Percentiles rank a stretch among this genome's conserved stretches.
Conservation (phyloP, 306 rosid genomes). For the Vigna hirtella region DNA sequence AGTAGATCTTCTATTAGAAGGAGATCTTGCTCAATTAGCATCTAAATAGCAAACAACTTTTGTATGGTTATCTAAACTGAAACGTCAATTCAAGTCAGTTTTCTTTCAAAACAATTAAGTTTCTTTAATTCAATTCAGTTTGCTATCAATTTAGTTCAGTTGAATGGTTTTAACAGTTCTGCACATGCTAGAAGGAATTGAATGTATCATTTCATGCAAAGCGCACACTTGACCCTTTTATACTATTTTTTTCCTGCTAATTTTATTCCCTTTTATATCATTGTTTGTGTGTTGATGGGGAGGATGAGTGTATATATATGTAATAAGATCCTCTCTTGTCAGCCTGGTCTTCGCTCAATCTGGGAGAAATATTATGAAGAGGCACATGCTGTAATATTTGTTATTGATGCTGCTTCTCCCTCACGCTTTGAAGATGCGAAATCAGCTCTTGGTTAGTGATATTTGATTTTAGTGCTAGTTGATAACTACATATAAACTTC, state of each 20-base stretch:
- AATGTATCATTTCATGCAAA: constrained; percentile 32
- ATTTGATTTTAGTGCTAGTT: constrained; percentile 37
- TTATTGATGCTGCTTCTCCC: constrained; percentile 87
- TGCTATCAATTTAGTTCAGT: too few species aligned
- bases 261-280: constrained; percentile 20
- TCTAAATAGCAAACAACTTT: too few species aligned
- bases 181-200: constrained; percentile 23
- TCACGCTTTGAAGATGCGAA: constrained; percentile 94
- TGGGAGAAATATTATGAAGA: constrained; percentile 99
- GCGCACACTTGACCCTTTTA: not conserved
- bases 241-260: constrained; percentile 30
- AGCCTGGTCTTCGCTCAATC: constrained; percentile 97
- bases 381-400: constrained; percentile 92
- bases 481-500: constrained; percentile 22
- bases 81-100: too few species aligned
- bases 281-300: constrained; percentile 26
- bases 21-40: too few species aligned
- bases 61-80: too few species aligned
- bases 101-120: too few species aligned
- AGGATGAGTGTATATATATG: constrained; percentile 31
- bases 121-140: too few species aligned
- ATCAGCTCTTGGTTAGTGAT: constrained; percentile 91
- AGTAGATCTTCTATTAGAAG: too few species aligned
- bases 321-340: constrained; percentile 42
- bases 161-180: too few species aligned